These are phyloP conservation scores for Xylogone sp. DNA, from an alignment of 2,329 filamentous ascomycete species.

Conservation along the genomic window DNA sequence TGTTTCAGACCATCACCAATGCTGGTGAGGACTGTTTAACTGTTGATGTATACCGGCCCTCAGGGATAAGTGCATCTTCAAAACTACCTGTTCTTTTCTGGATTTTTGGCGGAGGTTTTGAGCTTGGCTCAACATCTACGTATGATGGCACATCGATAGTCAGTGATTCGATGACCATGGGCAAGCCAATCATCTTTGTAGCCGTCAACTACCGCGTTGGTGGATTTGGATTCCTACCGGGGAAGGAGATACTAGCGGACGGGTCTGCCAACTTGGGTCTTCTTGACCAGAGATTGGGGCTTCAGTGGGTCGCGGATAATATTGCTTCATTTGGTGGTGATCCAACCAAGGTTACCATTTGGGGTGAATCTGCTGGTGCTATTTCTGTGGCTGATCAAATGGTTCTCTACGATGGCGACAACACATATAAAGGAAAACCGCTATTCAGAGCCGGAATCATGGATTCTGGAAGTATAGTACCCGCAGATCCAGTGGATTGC, in stretches of 20 bases:
- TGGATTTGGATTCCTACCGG: constrained; percentile 71
- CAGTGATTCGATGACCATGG: constrained; percentile 37
- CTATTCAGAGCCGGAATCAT: constrained; percentile 77
- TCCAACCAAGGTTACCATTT: constrained; percentile 73
- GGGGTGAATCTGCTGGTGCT: constrained; percentile 65
- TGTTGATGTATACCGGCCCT: constrained; percentile 48
- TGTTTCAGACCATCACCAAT: constrained; percentile 52
- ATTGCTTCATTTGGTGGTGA: constrained; percentile 77
- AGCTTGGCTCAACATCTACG: constrained; percentile 46
- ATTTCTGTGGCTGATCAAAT: constrained; percentile 78
- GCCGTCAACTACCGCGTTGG: constrained; percentile 74
- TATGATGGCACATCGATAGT: constrained; percentile 51
- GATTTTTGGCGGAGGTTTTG: constrained; percentile 67
- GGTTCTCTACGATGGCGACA: constrained; percentile 67
- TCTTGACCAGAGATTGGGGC: constrained; percentile 66
- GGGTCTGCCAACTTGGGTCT: constrained; percentile 68
- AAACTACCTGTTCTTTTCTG: constrained; percentile 66
- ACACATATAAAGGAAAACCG: constrained; percentile 68
- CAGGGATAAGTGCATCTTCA: constrained; percentile 46
- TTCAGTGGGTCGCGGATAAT: constrained; percentile 76
- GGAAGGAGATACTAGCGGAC: constrained; percentile 63
- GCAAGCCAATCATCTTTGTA: constrained; percentile 69
- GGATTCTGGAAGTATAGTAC: constrained; percentile 64
- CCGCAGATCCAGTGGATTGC: constrained; percentile 60
- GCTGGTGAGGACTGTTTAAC: constrained; percentile 63